Percentiles rank a stretch among this genome's conserved stretches.
These are phyloP conservation scores for Periconia digitata DNA, from an alignment of 2,329 filamentous ascomycete genomes.

Conservation along the genomic window DNA sequence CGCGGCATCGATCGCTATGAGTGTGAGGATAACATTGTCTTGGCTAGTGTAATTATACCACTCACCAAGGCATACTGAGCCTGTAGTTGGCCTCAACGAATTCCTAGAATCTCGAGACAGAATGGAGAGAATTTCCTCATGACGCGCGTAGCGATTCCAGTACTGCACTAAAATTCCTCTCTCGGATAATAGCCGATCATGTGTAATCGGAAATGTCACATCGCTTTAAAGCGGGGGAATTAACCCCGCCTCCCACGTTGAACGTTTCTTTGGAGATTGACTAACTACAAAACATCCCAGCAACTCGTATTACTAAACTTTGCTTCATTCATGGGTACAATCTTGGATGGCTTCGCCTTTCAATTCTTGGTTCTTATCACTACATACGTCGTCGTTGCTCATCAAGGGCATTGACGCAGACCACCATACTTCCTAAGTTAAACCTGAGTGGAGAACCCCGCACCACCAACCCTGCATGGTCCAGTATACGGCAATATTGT, in stretches of 20 bases:
- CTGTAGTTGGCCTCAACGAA: not conserved
- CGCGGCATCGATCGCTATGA: constrained; percentile 40
- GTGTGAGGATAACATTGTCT: constrained; percentile 13
- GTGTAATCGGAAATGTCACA: not conserved
- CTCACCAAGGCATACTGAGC: constrained; percentile 38
- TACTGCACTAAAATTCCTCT: not conserved
- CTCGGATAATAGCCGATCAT: not conserved
- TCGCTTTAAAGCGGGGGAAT: not conserved
- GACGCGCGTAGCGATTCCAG: constrained; percentile 4
- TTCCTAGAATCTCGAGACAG: not conserved
- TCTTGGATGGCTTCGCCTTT: too few species aligned
- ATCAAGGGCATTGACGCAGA: too few species aligned
- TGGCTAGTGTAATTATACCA: constrained; percentile 4
- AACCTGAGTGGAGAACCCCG: too few species aligned
- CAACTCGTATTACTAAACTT: too few species aligned
- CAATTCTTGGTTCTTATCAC: too few species aligned
- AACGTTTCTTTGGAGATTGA: too few species aligned
- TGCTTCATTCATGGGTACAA: too few species aligned
- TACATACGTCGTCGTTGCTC: too few species aligned
- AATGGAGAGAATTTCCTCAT: constrained; percentile 26
- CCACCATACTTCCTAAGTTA: too few species aligned
- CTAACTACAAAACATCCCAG: too few species aligned
- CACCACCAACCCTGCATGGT: not conserved
- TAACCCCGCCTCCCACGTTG: too few species aligned
- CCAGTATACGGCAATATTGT: not conserved